Base-by-base conservation (phyloP, 2,329 filamentous ascomycete genomes). In the Cryphonectria naterciae region DNA sequence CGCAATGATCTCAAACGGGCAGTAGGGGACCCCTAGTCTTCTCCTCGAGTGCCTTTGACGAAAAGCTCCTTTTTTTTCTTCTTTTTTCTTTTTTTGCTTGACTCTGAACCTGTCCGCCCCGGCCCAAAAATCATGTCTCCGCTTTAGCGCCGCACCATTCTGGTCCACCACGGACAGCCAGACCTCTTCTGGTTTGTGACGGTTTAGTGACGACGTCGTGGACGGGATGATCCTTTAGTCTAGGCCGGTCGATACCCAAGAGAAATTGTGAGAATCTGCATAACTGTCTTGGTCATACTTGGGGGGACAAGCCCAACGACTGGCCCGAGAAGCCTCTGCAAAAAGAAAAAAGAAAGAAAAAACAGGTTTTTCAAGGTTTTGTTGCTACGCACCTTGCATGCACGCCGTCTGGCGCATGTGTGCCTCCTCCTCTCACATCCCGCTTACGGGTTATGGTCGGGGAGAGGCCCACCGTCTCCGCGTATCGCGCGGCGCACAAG, bases 361-460 rank as follows among this genome's bases (percentile, higher is more conserved):
- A 62, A 62, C 58, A 28, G 25, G 58, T 62, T 62, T 35, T 60
- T 60, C n/a, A 17, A 77, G 72, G 67, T 3, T n/a, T 73, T 75
- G 75, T 77, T 65, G 76, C 75, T 76, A 75, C 75, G 74, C 75
- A 75, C 65, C 72, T 72, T 73, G 69, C 73, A 76, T 77, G 76
- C 76, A 77, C 70, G 72, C 72, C n/a, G 25, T 54, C 43, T 37
- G 43, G 43, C 25, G 17, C 15, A 65, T 35, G 64, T 49, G 64
- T 49, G 72, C 70, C 71, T 39, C 58, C 71, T 39, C 58, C 58
- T 61, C 58, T n/a, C 58, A n/a, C 32, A 7, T 61, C 58, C 46
- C 35, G 35, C 58, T 61, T 61, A 73, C 72, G 72, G 69, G 46
- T 70, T 70, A 68, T 71, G 32, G 32, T 41, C 37, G 54, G 49